Evolutionary conservation across 768 basidiomycete genomes (phyloP).

Genomic region (Russula earlei): DNA sequence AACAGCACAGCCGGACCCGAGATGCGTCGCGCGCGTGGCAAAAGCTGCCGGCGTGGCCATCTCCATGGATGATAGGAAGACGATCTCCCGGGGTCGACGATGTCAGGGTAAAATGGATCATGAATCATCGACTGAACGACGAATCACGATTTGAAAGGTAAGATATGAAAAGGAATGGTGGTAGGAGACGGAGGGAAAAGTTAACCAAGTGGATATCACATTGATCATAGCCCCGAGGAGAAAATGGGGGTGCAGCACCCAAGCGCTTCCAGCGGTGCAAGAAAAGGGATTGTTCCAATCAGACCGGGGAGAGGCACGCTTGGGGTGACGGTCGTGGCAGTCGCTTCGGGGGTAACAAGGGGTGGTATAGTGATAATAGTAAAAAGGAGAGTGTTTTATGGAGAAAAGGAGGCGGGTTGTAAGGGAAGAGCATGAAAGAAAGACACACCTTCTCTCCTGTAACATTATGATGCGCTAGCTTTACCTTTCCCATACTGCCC

Average conservation of each 20-base stretch:
- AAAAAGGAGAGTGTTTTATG: background rate
- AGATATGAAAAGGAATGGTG: background rate
- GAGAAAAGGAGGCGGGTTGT: constrained; percentile 22
- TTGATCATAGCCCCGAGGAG: background rate
- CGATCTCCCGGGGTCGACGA: background rate
- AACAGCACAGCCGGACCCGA: background rate
- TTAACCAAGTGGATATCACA: background rate
- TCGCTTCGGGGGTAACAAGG: background rate
- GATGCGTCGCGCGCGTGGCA: constrained; percentile 6
- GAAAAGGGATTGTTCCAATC: background rate
- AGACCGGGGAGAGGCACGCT: background rate
- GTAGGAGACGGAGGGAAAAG: background rate
- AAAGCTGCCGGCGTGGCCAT: background rate
- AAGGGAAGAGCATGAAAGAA: constrained; percentile 51
- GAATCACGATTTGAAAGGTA: background rate
- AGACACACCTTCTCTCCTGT: constrained; percentile 82
- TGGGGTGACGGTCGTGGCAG: background rate
- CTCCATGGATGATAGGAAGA: background rate
- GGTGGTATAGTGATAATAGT: background rate
- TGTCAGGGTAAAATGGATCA: background rate
- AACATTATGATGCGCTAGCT: constrained; percentile 81
- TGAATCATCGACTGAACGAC: background rate
- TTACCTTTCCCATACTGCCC: constrained; percentile 99
- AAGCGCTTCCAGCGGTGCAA: background rate
- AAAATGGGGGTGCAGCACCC: background rate